Evolutionary conservation across 108 stramenopile species (phyloP).

Genomic region (Mayamaea pseudoterrestris): DNA sequence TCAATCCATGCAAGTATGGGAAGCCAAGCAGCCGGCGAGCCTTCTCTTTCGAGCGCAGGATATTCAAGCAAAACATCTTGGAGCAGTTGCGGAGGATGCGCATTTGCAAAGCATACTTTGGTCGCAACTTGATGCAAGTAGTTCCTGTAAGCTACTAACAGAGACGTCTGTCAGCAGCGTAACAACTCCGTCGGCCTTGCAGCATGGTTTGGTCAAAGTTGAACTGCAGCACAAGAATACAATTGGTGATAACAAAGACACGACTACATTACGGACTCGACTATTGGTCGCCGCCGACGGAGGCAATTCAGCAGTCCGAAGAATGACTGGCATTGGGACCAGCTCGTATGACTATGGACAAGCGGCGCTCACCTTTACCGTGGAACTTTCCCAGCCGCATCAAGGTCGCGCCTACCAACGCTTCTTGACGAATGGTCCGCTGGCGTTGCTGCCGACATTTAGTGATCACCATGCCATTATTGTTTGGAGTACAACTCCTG

Average conservation of each 20-base stretch:
- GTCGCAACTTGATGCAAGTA: slow-evolving; percentile 17
- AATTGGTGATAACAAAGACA: too few species aligned
- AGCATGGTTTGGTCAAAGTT: too few species aligned
- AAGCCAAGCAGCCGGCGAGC: slow-evolving; percentile 56
- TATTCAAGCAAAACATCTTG: slow-evolving; percentile 37
- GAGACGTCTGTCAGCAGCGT: too few species aligned
- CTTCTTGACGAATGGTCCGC: slow-evolving; percentile 51
- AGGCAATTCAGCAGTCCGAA: slow-evolving; percentile 58
- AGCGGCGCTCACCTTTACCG: slow-evolving; percentile 66
- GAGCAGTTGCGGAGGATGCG: slow-evolving; percentile 63
- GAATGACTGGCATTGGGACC: slow-evolving; percentile 20
- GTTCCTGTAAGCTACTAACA: neutral
- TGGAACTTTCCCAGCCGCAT: slow-evolving; percentile 36
- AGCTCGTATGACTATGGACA: slow-evolving; percentile 46
- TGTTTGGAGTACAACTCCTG: slow-evolving; percentile 72
- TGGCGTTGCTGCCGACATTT: slow-evolving; percentile 71
- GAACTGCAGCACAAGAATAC: too few species aligned
- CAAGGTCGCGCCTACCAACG: slow-evolving; percentile 60
- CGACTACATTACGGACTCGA: slow-evolving; percentile 14
- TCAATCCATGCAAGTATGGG: slow-evolving; percentile 83
- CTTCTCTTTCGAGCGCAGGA: slow-evolving; percentile 54
- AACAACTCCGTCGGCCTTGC: too few species aligned
- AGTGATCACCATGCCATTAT: slow-evolving; percentile 60
- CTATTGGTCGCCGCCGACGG: slow-evolving; percentile 75
- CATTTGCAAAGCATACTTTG: slow-evolving; percentile 43